phyloP scores from a whole-genome alignment of 1,284 basidiomycete genomes.

The Chiua sp. region DNA sequence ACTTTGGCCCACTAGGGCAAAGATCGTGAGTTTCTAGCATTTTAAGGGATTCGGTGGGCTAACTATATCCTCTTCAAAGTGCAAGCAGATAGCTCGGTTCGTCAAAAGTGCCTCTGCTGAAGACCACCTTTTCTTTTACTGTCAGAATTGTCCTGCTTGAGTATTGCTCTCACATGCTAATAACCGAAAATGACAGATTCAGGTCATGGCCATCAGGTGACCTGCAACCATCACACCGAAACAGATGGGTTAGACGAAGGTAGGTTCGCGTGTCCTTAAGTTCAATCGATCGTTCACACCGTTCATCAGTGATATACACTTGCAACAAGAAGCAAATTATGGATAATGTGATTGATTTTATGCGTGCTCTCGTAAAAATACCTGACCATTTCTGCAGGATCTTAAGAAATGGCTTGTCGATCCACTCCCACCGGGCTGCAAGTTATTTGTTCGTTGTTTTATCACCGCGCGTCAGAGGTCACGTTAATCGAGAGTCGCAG shows the following conservation, averaged over 20 bases:
- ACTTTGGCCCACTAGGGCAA: constrained; percentile 27
- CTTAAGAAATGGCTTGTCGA: constrained; percentile 46
- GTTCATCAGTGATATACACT: constrained; percentile 25
- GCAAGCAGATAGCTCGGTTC: constrained; percentile 36
- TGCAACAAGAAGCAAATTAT: constrained; percentile 28
- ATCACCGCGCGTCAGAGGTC: neutral
- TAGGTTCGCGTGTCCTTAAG: constrained; percentile 14
- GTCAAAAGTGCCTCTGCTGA: constrained; percentile 35
- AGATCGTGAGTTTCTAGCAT: constrained; percentile 31
- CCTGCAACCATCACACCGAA: constrained; percentile 36
- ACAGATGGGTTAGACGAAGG: constrained; percentile 46
- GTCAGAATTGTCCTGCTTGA: constrained; percentile 21
- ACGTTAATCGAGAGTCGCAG: constrained; percentile 11
- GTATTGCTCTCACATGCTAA: constrained; percentile 1
- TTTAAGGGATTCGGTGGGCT: neutral
- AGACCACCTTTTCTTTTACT: constrained; percentile 47
- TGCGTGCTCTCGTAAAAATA: neutral
- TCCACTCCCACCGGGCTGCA: constrained; percentile 44
- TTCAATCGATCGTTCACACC: neutral
- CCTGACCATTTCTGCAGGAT: constrained; percentile 30
- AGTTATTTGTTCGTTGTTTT: constrained; percentile 41
- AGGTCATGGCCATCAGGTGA: constrained; percentile 40
- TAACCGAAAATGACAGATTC: constrained; percentile 30
- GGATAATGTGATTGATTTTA: constrained; percentile 42
- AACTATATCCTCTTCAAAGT: constrained; percentile 27